Base-by-base conservation (phyloP, 176 grass and related monocot species). In the Cenchrus fungigraminus region DNA sequence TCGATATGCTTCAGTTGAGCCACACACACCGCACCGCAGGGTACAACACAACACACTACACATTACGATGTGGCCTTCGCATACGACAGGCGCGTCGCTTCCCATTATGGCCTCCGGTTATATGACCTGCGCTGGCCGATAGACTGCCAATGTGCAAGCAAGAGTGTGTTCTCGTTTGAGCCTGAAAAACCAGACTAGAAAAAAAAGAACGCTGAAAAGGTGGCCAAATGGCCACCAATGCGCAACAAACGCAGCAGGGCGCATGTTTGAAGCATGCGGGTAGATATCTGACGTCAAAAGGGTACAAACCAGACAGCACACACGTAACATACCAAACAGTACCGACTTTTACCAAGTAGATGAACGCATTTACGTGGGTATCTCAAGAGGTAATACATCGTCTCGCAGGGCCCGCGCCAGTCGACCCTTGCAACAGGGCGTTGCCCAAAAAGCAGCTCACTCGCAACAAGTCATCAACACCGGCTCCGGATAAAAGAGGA, bases 401-500 rank as follows among this genome's bases (percentile, higher is more conserved):
- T 61, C 43, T 50, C 65, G 28, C 17, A 13, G 57, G 71, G 12
- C 32, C 53, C 79, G 45, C 81, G 45, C 83, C 9, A 17, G 79
- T 43, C 51, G 62, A 8, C 63, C 86, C 63, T 87, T 76, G 16
- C 60, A 82, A 67, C 40, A 15, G 20, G 37, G 60, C 59, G 15
- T 2, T 12, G 82, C 6, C 76, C 17, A 19, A 56, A 72, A 72
- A 79, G 5, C 65, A 72, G 5, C 76, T 61, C 54, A 28, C 32
- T 46, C n/a, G 1, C 65, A 45, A 25, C 1, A 10, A 79, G 43
- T 42, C 78, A 44, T 53, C 32, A 64, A 55, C 31, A 11, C 75
- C 70, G 51, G 31, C 52, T 80, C 76, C 60, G 31, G 17, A 60
- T 32, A 89, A 85, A 81, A 76, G 13, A 71, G 63, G 62, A 81